These are phyloP conservation scores for Epichloe sibirici DNA, from an alignment of 2,329 filamentous ascomycete species.

Conservation along the genomic window DNA sequence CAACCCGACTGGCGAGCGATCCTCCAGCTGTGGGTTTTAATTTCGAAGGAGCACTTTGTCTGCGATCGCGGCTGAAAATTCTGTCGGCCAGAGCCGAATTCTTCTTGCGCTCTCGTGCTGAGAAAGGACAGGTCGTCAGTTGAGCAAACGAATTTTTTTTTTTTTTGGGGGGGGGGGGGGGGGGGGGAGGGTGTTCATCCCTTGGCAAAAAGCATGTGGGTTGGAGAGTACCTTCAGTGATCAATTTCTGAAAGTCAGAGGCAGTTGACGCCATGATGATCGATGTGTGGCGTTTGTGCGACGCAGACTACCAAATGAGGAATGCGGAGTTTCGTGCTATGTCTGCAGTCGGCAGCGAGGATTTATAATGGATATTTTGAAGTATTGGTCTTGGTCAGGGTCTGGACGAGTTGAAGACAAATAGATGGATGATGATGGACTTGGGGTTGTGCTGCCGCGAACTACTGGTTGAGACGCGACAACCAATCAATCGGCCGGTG, in stretches of 20 bases:
- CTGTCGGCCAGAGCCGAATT: conserved; percentile 58
- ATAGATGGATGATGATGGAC: not conserved
- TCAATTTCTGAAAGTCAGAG: conserved; percentile 42
- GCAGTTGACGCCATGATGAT: conserved; percentile 30
- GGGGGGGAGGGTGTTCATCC: too few relatives aligned
- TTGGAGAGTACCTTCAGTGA: conserved; percentile 32
- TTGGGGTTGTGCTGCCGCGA: too few relatives aligned
- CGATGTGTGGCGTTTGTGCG: not conserved
- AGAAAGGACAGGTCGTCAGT: not conserved
- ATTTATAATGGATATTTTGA: not conserved
- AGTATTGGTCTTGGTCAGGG: not conserved
- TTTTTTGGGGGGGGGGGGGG: too few relatives aligned
- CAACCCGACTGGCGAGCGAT: conserved; percentile 59
- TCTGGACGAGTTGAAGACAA: not conserved
- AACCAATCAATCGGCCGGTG: conserved; percentile 1
- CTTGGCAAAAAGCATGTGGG: not conserved
- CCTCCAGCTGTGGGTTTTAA: conserved; percentile 34
- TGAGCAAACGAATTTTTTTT: not conserved
- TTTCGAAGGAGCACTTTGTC: conserved; percentile 41
- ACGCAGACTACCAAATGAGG: not conserved
- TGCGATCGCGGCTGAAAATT: conserved; percentile 54
- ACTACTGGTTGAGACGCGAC: not conserved
- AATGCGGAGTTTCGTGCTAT: not conserved
- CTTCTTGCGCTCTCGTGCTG: conserved; percentile 57
- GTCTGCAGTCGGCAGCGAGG: not conserved